phyloP scores from a whole-genome alignment of 768 basidiomycete species.

The Epithele typhae region DNA sequence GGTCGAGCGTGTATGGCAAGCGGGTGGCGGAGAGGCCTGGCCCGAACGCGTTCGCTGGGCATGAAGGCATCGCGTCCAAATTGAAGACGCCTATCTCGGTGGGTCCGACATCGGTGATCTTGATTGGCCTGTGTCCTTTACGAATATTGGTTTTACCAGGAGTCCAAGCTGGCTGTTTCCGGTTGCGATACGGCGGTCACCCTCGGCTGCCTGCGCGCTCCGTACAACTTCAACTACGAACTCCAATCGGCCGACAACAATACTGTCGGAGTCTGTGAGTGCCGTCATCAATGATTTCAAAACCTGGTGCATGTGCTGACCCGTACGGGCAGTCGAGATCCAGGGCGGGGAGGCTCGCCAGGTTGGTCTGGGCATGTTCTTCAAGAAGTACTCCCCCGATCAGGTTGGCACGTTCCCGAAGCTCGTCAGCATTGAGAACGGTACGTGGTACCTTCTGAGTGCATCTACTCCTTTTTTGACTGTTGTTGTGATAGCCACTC shows the following conservation, averaged over 20 bases:
- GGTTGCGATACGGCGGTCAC: constrained; percentile 25
- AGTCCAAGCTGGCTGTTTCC: too few species aligned
- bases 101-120: too few species aligned
- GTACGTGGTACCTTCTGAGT: constrained; percentile 10
- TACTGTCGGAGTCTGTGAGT: constrained; percentile 26
- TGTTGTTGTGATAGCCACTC: too few species aligned
- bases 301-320: neutral
- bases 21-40: too few species aligned
- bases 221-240: constrained; percentile 26
- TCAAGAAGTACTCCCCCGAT: constrained; percentile 32
- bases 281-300: constrained; percentile 13
- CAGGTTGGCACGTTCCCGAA: constrained; percentile 36
- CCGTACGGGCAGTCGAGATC: constrained; percentile 31
- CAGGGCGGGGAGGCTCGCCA: constrained; percentile 36
- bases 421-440: constrained; percentile 31
- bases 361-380: constrained; percentile 39
- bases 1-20: neutral
- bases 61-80: too few species aligned
- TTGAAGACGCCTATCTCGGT: too few species aligned
- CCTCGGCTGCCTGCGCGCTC: constrained; percentile 23
- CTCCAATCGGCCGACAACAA: constrained; percentile 19
- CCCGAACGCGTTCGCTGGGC: too few species aligned
- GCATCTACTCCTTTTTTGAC: constrained; percentile 16
- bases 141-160: too few species aligned
- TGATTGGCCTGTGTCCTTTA: too few species aligned